These are phyloP conservation scores for Backusella morwellensis DNA, from an alignment of 192 early-diverging fungal species.

Conservation along the genomic window DNA sequence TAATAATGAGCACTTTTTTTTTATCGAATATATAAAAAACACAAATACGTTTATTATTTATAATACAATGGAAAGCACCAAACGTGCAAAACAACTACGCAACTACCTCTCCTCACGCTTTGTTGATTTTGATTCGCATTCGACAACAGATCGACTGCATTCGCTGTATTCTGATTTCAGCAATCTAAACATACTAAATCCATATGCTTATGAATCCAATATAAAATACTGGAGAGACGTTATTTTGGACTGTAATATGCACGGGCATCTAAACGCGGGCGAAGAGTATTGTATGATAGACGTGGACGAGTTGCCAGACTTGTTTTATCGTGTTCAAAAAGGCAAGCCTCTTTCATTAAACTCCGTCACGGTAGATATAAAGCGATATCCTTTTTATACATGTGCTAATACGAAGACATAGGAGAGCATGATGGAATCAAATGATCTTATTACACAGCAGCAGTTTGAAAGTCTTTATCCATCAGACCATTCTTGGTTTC, in stretches of 20 bases:
- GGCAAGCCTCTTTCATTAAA: constrained; percentile 19
- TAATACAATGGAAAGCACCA: neutral
- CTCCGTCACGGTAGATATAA: constrained; percentile 13
- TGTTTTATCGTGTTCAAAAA: constrained; percentile 12
- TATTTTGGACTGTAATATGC: constrained; percentile 34
- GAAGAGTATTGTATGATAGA: constrained; percentile 9
- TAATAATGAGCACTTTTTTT: neutral
- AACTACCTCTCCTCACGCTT: constrained; percentile 17
- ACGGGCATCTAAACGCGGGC: constrained; percentile 17
- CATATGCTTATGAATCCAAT: constrained; percentile 44
- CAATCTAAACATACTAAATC: constrained; percentile 41
- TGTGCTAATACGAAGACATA: neutral
- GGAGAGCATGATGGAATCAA: neutral
- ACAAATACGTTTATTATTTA: neutral
- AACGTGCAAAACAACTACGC: neutral
- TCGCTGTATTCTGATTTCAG: constrained; percentile 47
- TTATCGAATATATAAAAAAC: no score
- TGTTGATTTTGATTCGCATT: constrained; percentile 19
- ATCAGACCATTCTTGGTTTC: neutral
- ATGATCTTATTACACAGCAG: neutral
- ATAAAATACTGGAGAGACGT: constrained; percentile 39
- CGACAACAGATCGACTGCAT: constrained; percentile 18
- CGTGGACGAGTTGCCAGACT: neutral
- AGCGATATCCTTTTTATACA: neutral
- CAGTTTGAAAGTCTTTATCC: neutral